Conservation (phyloP, 805 yeast species). For the Metschnikowia santaceciliae region DNA sequence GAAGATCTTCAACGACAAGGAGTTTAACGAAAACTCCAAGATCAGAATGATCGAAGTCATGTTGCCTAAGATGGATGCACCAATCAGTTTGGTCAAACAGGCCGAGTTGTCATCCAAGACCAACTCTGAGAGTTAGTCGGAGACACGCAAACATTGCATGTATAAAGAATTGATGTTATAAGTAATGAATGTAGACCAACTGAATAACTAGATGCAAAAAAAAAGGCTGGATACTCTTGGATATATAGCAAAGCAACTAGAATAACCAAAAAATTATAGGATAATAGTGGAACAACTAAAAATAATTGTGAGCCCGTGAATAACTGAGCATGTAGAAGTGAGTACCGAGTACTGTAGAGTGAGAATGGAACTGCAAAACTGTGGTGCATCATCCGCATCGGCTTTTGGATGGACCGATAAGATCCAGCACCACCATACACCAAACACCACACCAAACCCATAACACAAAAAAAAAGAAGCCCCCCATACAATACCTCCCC, state of each 20-base stretch:
- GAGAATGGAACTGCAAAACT: not conserved
- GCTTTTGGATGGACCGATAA: not conserved
- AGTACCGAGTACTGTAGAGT: too few relatives aligned
- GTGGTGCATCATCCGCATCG: not conserved
- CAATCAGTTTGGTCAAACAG: conserved; percentile 33
- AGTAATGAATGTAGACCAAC: not conserved
- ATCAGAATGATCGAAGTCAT: conserved; percentile 35
- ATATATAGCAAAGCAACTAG: too few relatives aligned
- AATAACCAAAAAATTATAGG: too few relatives aligned
- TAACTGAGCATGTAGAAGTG: too few relatives aligned
- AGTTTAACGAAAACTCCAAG: conserved; percentile 28
- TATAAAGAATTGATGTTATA: not conserved
- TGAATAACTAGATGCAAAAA: too few relatives aligned
- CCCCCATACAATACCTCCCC: not conserved
- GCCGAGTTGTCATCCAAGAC: conserved; percentile 31
- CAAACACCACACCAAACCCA: not conserved
- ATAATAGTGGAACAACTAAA: too few relatives aligned
- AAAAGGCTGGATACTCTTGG: too few relatives aligned
- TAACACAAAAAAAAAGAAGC: too few relatives aligned
- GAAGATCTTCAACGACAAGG: conserved; percentile 22
- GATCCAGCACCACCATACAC: not conserved
- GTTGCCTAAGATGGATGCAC: conserved; percentile 37
- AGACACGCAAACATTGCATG: not conserved
- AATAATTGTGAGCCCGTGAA: too few relatives aligned
- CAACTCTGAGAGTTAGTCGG: conserved; percentile 16